Percentiles rank a stretch among this genome's conserved stretches.
Conservation (phyloP, 192 early-diverging fungal genomes). For the Powellomyces hirtus region DNA sequence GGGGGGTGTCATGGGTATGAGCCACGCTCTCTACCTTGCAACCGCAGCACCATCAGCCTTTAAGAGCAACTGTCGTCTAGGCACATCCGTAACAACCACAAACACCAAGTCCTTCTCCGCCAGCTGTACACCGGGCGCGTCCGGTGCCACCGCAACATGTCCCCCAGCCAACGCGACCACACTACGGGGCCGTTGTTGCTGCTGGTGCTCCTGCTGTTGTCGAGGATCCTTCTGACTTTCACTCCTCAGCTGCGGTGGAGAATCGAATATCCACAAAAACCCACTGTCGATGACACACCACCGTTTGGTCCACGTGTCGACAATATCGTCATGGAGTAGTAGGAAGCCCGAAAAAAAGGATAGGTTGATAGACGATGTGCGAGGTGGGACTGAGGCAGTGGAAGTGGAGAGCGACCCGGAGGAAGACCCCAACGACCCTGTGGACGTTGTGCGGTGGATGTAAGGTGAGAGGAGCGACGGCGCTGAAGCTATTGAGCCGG, state of each 20-base stretch:
- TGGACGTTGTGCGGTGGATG: no score
- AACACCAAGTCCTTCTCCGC: not conserved
- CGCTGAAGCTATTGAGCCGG: no score
- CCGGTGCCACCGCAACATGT: not conserved
- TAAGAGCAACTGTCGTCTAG: not conserved
- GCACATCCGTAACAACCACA: not conserved
- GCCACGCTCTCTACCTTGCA: not conserved
- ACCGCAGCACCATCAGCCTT: not conserved
- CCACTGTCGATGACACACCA: not conserved
- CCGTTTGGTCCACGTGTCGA: not conserved
- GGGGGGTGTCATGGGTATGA: no score
- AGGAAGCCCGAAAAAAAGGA: not conserved
- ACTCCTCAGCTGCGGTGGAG: no score
- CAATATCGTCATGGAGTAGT: not conserved
- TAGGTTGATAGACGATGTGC: no score
- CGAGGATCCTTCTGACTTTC: not conserved
- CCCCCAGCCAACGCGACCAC: not conserved
- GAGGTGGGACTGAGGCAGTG: no score
- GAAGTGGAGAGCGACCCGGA: no score
- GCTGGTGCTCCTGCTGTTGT: not conserved
- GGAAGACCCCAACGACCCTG: no score
- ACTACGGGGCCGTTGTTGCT: not conserved
- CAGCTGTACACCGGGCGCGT: not conserved
- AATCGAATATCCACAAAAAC: not conserved
- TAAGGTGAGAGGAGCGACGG: no score